Percentiles rank a stretch among this genome's conserved stretches.
Evolutionary conservation across 352 stramenopile genomes (phyloP).

Genomic region (Elongisporangium undulatum): DNA sequence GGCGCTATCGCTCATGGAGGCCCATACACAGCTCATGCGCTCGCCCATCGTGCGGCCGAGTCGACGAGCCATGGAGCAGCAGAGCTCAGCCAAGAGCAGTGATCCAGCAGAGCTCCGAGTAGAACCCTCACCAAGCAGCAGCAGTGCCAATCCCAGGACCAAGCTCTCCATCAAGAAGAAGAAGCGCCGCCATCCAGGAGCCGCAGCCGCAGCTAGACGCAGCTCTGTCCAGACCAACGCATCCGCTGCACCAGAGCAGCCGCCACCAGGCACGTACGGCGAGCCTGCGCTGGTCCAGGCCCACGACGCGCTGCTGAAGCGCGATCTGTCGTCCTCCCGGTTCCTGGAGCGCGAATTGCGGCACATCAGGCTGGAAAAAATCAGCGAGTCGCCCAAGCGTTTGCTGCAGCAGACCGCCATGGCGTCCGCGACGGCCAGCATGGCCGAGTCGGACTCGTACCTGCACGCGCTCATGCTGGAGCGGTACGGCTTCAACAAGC

Average conservation of each 20-base stretch:
- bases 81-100: background rate
- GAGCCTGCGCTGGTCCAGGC: conserved; percentile 35
- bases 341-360: conserved; percentile 51
- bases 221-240: conserved; percentile 9
- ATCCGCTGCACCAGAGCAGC: background rate
- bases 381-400: conserved; percentile 12
- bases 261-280: conserved; percentile 16
- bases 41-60: conserved; percentile 54
- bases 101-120: conserved; percentile 3
- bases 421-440: background rate
- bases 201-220: conserved; percentile 2
- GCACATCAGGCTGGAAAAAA: conserved; percentile 37
- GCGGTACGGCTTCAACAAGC: conserved; percentile 56
- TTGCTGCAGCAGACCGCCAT: conserved; percentile 9
- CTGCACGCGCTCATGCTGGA: conserved; percentile 43
- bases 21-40: conserved; percentile 40
- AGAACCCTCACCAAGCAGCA: conserved; percentile 7
- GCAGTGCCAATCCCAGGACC: background rate
- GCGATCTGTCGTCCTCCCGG: conserved; percentile 33
- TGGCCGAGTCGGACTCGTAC: conserved; percentile 33
- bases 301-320: conserved; percentile 37
- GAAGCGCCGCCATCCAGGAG: conserved; percentile 10
- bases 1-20: conserved; percentile 37
- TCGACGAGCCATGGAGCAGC: conserved; percentile 11
- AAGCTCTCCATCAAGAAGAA: conserved; percentile 12